phyloP scores from a whole-genome alignment of 805 yeast genomes.

The Metschnikowia matae region DNA sequence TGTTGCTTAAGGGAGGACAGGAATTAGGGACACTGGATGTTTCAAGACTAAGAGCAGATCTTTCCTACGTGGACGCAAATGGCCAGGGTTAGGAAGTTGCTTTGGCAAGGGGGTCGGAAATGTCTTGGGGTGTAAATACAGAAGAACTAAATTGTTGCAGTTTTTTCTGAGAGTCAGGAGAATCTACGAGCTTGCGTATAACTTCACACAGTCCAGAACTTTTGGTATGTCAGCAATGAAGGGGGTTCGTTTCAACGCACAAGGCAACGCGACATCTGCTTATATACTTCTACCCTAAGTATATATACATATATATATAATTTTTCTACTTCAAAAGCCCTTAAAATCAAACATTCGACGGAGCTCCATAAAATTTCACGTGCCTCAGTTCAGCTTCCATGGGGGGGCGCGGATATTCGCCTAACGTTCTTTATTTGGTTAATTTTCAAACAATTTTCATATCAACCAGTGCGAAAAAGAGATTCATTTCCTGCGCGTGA shows the following conservation, averaged over 20 bases:
- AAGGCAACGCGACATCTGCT: neutral
- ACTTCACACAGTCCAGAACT: constrained; percentile 3
- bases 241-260: neutral
- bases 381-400: neutral
- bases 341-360: neutral
- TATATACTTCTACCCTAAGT: neutral
- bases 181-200: constrained; percentile 3
- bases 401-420: neutral
- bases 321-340: neutral
- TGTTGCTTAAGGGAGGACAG: neutral
- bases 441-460: neutral
- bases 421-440: neutral
- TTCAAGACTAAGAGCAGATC: neutral
- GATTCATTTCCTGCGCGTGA: neutral
- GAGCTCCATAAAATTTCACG: neutral
- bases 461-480: neutral
- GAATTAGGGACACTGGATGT: neutral
- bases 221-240: neutral
- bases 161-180: constrained; percentile 3
- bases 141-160: neutral
- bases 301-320: neutral
- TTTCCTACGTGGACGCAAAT: neutral
- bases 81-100: neutral
- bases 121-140: neutral
- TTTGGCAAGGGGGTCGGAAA: neutral